Evolutionary conservation across 441 rosid species (phyloP).

Genomic region (Populus hybrid): DNA sequence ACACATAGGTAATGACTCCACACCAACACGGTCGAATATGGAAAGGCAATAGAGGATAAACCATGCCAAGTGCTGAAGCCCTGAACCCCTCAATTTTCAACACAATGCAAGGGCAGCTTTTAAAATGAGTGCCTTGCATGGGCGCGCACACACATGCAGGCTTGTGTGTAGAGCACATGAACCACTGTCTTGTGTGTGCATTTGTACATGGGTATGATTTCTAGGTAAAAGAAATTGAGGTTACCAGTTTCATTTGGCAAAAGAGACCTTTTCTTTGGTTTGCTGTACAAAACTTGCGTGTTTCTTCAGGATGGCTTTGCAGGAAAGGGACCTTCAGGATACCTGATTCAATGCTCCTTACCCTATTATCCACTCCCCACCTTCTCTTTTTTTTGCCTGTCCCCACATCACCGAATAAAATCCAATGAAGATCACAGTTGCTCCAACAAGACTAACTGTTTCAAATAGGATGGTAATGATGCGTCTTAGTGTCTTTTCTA

Average conservation of each 20-base stretch:
- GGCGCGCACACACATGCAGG: background rate
- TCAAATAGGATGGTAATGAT: background rate
- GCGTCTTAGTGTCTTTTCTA: background rate
- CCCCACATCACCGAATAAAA: conserved; percentile 61
- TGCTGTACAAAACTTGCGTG: conserved; percentile 9
- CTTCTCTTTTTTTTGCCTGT: conserved; percentile 40
- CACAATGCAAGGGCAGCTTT: background rate
- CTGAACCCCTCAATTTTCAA: background rate
- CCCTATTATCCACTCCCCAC: conserved; percentile 18
- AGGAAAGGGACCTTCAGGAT: conserved; percentile 39
- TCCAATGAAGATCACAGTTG: conserved; percentile 41
- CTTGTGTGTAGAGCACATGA: background rate
- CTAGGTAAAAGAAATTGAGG: conserved; percentile 1
- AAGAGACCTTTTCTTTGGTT: conserved; percentile 8
- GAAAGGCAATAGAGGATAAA: background rate
- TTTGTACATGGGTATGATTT: background rate
- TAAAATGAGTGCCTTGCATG: background rate
- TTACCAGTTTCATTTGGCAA: conserved; percentile 22
- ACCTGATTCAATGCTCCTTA: conserved; percentile 20
- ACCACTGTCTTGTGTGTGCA: background rate
- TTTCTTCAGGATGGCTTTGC: conserved; percentile 31
- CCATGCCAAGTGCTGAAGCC: background rate
- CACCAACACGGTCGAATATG: background rate
- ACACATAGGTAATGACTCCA: background rate
- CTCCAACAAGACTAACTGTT: conserved; percentile 46